Percentiles rank a stretch among this genome's conserved stretches.
Evolutionary conservation across 139 green algal genomes (phyloP).

Genomic region (Pseudopediastrum boryanum): DNA sequence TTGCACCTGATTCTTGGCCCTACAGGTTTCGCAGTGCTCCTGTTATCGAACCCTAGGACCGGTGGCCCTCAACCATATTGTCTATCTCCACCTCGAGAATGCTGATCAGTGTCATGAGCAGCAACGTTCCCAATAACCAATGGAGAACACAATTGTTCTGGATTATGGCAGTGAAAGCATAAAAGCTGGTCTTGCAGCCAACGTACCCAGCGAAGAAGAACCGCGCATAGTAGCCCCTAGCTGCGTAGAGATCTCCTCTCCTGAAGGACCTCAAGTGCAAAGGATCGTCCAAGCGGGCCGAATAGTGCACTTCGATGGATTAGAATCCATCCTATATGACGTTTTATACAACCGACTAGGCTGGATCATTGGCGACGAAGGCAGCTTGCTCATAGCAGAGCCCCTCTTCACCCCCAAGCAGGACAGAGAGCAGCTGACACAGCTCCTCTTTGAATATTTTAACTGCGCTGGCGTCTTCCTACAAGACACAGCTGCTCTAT

Average conservation of each 20-base stretch:
- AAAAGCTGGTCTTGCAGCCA: conserved; percentile 64
- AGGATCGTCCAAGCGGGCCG: conserved; percentile 45
- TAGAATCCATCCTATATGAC: conserved; percentile 77
- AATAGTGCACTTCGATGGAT: conserved; percentile 60
- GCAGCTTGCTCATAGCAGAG: conserved; percentile 71
- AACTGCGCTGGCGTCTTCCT: conserved; percentile 75
- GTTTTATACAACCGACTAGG: conserved; percentile 72
- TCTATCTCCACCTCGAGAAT: no score
- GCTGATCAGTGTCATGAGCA: no score
- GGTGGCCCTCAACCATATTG: no score
- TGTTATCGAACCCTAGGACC: no score
- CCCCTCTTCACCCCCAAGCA: conserved; percentile 63
- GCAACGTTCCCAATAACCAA: no score
- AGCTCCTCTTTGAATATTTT: conserved; percentile 81
- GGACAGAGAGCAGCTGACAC: conserved; percentile 74
- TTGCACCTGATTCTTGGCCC: no score
- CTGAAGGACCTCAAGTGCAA: not conserved
- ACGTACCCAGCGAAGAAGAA: conserved; percentile 69
- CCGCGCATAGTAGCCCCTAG: conserved; percentile 55
- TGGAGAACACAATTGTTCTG: conserved; percentile 58
- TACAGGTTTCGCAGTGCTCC: no score
- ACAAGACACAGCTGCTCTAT: conserved; percentile 69
- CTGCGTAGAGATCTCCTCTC: not conserved
- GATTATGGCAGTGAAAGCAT: conserved; percentile 71
- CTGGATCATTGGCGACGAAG: conserved; percentile 75